These are phyloP conservation scores for Tetrastigma voinierianum DNA, from an alignment of 164 flowering plant genomes.

Conservation along the genomic window DNA sequence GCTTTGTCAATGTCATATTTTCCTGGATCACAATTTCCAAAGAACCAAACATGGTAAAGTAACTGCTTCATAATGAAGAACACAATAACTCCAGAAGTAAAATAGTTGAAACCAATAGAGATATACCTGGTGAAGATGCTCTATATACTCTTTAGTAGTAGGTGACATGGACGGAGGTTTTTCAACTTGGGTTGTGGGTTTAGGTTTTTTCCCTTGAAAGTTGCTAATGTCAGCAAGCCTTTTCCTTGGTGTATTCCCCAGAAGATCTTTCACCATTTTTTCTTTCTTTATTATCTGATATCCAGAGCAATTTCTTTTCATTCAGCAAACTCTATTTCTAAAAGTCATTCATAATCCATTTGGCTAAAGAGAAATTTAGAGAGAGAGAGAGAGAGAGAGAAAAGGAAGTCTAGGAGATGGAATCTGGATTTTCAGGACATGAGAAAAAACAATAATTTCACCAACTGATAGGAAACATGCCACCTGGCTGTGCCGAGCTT, in stretches of 20 bases:
- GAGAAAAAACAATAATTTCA: neutral
- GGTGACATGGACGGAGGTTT: conserved; percentile 15
- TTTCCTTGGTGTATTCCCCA: conserved; percentile 43
- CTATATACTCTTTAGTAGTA: conserved; percentile 29
- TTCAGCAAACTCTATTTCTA: neutral
- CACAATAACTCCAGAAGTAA: neutral
- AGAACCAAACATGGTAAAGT: neutral
- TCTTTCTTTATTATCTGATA: conserved; percentile 26
- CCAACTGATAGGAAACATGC: no score
- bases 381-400: neutral
- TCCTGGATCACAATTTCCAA: conserved; percentile 44
- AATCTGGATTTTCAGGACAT: neutral
- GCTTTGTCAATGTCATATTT: conserved; percentile 43
- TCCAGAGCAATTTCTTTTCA: neutral
- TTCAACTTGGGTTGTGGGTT: conserved; percentile 17
- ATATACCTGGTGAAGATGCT: conserved; percentile 47
- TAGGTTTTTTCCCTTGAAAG: no score
- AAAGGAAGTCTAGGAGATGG: neutral
- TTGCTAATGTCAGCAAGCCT: conserved; percentile 71
- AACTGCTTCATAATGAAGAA: neutral
- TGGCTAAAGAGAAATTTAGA: neutral
- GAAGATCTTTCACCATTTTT: conserved; percentile 35
- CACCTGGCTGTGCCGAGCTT: no score
- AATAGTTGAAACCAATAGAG: neutral
- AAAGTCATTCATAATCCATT: neutral